Base-by-base conservation (phyloP, 441 rosid genomes). In the Pelargonium cotyledonis region DNA sequence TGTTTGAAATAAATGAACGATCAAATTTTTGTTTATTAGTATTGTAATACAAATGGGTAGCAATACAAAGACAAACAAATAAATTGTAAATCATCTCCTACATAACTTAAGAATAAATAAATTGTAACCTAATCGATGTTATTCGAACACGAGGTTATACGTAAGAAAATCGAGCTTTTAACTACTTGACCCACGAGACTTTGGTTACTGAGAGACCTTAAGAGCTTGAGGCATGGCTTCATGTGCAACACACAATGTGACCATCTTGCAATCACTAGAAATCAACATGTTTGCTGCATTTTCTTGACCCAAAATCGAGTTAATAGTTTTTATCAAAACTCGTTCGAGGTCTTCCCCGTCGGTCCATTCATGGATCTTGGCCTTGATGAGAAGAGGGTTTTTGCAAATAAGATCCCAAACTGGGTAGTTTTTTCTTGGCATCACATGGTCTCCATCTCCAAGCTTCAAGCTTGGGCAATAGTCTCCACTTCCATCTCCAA, bases 401-500 rank as follows among this genome's bases (percentile, higher is more conserved):
- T 77, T 73, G 80, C 75, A 76, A 35, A 91, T 91, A 65, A 91
- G 76, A 19, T 86, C 92, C 97, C 94, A 95, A 9, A 84, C 86
- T 2, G 97, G 97, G 51, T 80, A 95, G 43, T 85, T 70, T 77
- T 89, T 95, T 80, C 97, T 92, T 12, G 98, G 99, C 99, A 92
- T 89, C 82, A 88, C 21, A 64, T 47, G 75, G 70, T 91, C 97
- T 43, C 75, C 72, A 12, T 84, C 74, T 43, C 67, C 73, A 3
- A 94, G 94, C 82, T 73, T 83, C 73, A 91, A 79, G 76, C 84
- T 82, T 0, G 96, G 96, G 69, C 99, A 94, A 71, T 82, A 91
- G 69, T 94, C 99, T 3, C 88, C 91, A 2, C 38, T 57, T 0
- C 97, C 97, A 73, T 94, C 96, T 40, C 99, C 99, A 7, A 89